phyloP scores from a whole-genome alignment of 2,329 filamentous ascomycete species.

The Thermochaetoides dissita region DNA sequence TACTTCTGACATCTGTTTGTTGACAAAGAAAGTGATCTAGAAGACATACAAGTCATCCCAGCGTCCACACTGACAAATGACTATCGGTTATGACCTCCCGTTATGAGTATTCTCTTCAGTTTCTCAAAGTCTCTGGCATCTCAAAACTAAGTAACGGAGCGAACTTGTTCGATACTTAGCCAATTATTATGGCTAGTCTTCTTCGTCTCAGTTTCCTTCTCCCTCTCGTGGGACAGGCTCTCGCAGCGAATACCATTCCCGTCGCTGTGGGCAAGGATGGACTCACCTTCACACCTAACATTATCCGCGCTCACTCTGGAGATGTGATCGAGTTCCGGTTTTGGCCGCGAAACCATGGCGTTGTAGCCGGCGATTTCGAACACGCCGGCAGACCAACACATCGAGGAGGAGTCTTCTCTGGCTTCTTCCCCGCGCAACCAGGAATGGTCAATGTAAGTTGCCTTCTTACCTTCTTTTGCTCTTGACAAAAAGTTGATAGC shows the following conservation, averaged over 20 bases:
- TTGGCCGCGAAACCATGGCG: conserved; percentile 36
- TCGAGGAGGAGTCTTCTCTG: conserved; percentile 28
- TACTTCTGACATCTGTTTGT: no score
- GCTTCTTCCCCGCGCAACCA: conserved; percentile 26
- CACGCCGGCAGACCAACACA: conserved; percentile 26
- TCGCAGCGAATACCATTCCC: conserved; percentile 7
- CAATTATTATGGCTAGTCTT: no score
- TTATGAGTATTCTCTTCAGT: no score
- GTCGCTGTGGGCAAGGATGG: conserved; percentile 17
- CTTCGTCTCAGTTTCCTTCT: not conserved
- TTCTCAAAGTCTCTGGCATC: no score
- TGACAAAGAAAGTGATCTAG: no score
- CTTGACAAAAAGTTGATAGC: not conserved
- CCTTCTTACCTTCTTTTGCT: not conserved
- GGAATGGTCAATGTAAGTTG: conserved; percentile 9
- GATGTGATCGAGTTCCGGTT: conserved; percentile 42
- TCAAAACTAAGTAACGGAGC: no score
- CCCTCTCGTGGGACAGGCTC: conserved; percentile 6
- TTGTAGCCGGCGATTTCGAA: conserved; percentile 24
- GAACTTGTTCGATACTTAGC: no score
- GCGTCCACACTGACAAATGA: no score
- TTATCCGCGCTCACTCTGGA: conserved; percentile 32
- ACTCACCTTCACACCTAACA: conserved; percentile 36
- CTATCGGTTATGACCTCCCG: no score
- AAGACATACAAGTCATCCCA: no score